Base-by-base conservation (phyloP, 768 basidiomycete species). In the Phlegmacium glaucopus region DNA sequence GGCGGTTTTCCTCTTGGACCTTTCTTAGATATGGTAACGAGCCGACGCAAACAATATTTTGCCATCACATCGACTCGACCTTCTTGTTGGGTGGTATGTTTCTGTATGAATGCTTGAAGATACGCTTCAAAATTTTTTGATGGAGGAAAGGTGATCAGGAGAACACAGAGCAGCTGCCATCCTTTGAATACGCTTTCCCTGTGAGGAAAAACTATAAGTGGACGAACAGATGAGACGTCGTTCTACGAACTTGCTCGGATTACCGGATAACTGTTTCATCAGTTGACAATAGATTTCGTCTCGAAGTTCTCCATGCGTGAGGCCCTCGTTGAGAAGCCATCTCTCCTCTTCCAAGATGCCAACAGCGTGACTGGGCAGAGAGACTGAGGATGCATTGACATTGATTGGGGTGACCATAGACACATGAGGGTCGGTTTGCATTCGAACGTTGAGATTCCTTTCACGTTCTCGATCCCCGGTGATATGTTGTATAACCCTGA, bases 281-380 rank as follows among this genome's bases (percentile, higher is more conserved):
- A 90, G 55, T 56, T 96, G 94, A 59, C 90, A 94, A 56, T 90
- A 97, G 42, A 94, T 85, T 67, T 96, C 94, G 64, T 97, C 94
- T 51, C 94, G 71, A 57, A 96, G 71, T 67, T 95, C 92, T 9
- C 86, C 83, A 48, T 92, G 82, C 2, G 77, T 64, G 30, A 96
- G 73, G 3, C 90, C 93, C 59, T 90, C 84, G 38, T 80, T 75
- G 9, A 95, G 72, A 49, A 96, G 67, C 89, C 90, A 94, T 16
- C 90, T 75, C 52, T 93, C 87, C 63, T 94, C 92, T 57, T 94
- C 91, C 15, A 94, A 63, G 34, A 87, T 65, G 9, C 72, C 72
- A 26, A 67, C 56, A 35, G 57, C 51, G 50, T 54, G 60, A 9
- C 57, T 62, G 10, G 63, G 56, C 13, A 83, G 57, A 2, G 80